Evolutionary conservation across 1,284 basidiomycete genomes (phyloP).

Genomic region (Ganoderma boninense): DNA sequence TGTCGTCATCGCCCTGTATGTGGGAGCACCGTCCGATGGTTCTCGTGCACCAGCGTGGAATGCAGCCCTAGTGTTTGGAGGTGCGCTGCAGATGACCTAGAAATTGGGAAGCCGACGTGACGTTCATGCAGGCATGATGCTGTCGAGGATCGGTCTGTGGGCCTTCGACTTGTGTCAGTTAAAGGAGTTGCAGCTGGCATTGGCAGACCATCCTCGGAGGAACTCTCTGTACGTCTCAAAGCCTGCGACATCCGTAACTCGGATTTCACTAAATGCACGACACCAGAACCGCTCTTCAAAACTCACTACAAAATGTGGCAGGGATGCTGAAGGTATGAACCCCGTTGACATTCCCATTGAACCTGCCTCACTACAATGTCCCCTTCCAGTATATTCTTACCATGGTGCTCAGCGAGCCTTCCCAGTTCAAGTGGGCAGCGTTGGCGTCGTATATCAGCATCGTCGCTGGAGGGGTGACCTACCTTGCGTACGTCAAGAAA

Average conservation of each 20-base stretch:
- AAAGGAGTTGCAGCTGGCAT: slow-evolving; percentile 54
- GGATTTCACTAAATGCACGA: neutral
- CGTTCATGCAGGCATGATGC: slow-evolving; percentile 47
- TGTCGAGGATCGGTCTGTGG: slow-evolving; percentile 60
- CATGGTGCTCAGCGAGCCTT: slow-evolving; percentile 38
- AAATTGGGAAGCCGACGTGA: slow-evolving; percentile 12
- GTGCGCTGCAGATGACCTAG: neutral
- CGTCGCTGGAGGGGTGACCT: slow-evolving; percentile 35
- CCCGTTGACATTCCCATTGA: neutral
- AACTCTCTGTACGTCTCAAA: slow-evolving; percentile 43
- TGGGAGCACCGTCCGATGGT: slow-evolving; percentile 39
- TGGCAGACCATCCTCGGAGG: slow-evolving; percentile 50
- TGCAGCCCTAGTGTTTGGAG: slow-evolving; percentile 50
- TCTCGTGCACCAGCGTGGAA: slow-evolving; percentile 42
- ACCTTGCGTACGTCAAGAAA: slow-evolving; percentile 38
- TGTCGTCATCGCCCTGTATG: slow-evolving; percentile 49
- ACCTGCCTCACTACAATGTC: neutral
- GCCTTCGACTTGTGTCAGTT: slow-evolving; percentile 60
- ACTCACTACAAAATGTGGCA: slow-evolving; percentile 40
- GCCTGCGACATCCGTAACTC: neutral
- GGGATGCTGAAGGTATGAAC: slow-evolving; percentile 36
- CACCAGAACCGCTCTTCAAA: slow-evolving; percentile 5
- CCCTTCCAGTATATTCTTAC: slow-evolving; percentile 37
- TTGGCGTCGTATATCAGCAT: slow-evolving; percentile 40
- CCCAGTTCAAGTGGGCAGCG: slow-evolving; percentile 42